Evolutionary conservation across 2,329 filamentous ascomycete genomes (phyloP).

Genomic region (Dryadomyces quercus-mongolicae): DNA sequence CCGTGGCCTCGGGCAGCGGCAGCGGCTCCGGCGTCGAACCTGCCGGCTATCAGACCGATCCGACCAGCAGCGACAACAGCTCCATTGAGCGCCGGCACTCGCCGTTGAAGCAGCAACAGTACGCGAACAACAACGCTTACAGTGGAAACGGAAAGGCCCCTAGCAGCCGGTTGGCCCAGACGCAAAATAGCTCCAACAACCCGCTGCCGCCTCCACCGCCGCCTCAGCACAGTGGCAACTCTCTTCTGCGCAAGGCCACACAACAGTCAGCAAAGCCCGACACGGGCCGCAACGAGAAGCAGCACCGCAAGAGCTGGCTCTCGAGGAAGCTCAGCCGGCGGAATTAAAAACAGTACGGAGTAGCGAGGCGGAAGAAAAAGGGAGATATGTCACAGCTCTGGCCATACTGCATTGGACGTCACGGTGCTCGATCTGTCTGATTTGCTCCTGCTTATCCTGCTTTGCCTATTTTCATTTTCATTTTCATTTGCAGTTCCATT

Average conservation of each 20-base stretch:
- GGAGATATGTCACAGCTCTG: neutral
- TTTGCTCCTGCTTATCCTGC: neutral
- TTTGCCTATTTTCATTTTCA: neutral
- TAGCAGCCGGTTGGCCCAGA: too few species aligned
- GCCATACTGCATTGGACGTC: neutral
- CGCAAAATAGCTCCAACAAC: neutral
- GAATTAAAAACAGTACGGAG: conserved; percentile 7
- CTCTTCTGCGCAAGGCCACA: conserved; percentile 15
- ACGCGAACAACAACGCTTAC: conserved; percentile 8
- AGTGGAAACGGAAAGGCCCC: conserved; percentile 11
- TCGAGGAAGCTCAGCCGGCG: conserved; percentile 66
- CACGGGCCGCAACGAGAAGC: conserved; percentile 18
- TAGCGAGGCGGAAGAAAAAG: neutral
- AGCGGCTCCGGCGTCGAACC: conserved; percentile 59
- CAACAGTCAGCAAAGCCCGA: conserved; percentile 4
- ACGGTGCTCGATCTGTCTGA: neutral
- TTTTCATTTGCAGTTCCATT: neutral
- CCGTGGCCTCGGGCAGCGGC: conserved; percentile 66
- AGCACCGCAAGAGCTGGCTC: conserved; percentile 89
- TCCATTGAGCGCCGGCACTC: conserved; percentile 65
- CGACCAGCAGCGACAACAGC: conserved; percentile 79
- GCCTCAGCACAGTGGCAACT: conserved; percentile 17
- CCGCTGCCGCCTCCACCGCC: conserved; percentile 15
- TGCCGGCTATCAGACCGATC: conserved; percentile 73
- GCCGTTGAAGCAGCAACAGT: conserved; percentile 29